These are phyloP conservation scores for Hylodesmum podocarpum DNA, from an alignment of 306 rosid genomes.

Conservation along the genomic window DNA sequence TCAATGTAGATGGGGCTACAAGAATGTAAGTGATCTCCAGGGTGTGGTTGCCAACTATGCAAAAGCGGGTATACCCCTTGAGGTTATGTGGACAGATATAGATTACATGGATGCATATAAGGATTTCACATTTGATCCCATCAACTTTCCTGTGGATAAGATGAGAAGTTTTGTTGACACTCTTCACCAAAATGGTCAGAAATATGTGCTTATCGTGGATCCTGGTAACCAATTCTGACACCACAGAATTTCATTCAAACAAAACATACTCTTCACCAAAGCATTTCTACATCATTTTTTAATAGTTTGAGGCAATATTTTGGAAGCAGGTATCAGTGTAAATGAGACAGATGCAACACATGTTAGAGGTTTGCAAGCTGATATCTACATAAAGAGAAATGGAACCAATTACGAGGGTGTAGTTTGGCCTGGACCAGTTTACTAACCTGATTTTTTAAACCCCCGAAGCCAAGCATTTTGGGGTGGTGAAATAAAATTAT, in stretches of 20 bases:
- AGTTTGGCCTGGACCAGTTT: slow-evolving; percentile 90
- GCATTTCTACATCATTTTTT: neutral
- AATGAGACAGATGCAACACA: slow-evolving; percentile 62
- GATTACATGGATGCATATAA: slow-evolving; percentile 93
- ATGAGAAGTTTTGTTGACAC: slow-evolving; percentile 56
- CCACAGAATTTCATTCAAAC: neutral
- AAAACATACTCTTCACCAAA: neutral
- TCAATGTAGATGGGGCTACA: slow-evolving; percentile 84
- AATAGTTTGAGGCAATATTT: slow-evolving; percentile 9
- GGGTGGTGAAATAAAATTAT: slow-evolving; percentile 66
- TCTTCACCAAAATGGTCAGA: slow-evolving; percentile 78
- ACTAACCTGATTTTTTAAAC: slow-evolving; percentile 72
- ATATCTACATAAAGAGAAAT: slow-evolving; percentile 61
- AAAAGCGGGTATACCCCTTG: slow-evolving; percentile 79
- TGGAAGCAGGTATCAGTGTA: slow-evolving; percentile 59
- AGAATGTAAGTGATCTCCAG: slow-evolving; percentile 61
- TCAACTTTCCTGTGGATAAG: slow-evolving; percentile 66
- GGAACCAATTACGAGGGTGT: slow-evolving; percentile 64
- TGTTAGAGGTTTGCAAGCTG: slow-evolving; percentile 63
- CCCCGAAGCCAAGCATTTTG: slow-evolving; percentile 55
- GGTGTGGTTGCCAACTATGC: slow-evolving; percentile 72
- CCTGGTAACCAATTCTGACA: slow-evolving; percentile 54
- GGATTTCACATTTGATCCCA: slow-evolving; percentile 84
- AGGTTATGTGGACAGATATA: slow-evolving; percentile 92
- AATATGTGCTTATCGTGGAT: slow-evolving; percentile 80